Evolutionary conservation across 1,284 basidiomycete genomes (phyloP), one percentile per base, ranked within the genome.

Genomic region (Cryptococcus maquisensis): DNA sequence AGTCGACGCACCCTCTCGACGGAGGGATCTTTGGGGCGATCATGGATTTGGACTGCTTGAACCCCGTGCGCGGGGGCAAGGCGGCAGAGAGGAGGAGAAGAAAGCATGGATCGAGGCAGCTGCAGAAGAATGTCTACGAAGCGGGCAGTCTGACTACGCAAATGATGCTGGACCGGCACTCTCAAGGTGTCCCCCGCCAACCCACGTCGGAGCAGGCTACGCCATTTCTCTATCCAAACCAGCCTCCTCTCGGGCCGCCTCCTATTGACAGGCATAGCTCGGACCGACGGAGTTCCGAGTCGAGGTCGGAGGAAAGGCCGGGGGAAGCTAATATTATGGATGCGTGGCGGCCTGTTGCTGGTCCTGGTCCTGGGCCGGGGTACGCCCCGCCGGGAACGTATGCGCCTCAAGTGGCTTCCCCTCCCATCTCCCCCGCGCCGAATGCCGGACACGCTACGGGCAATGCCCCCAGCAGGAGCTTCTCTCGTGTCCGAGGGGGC

Each of bases 1-100:
- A 86, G 62, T 89, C 87, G 49, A 82, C 81, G 47, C 87, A 87
- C 63, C 82, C 84, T 0, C 82, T 88, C 38, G 90, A 94, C 64
- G 86, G 84, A 47, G 92, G 92, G 21, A 79, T 96, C 32, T 77
- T 92, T n/a, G 92, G 91, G 24, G 88, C 86, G 7, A 66, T 79
- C 44, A 66, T 73, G 50, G 74, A 76, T 53, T 66, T 76, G 40
- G 74, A 74, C 49, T 73, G 75, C 7, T 81, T 88, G 55, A 83
- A 85, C 32, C 77, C 87, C 20, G 74, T 88, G 9, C 86, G 87
- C 10, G 90, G 86, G 63, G 88, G 86, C n/a, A 72, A 73, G 56
- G 84, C 86, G 1, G 74, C 81, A 15, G 81, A 82, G 43, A 78
- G 81, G 55, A 77, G 80, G 46, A 68, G 74, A 32, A 49, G 67